Evolutionary conservation across 176 grass and related monocot genomes (phyloP).

Genomic region (Aegilops longissima): DNA sequence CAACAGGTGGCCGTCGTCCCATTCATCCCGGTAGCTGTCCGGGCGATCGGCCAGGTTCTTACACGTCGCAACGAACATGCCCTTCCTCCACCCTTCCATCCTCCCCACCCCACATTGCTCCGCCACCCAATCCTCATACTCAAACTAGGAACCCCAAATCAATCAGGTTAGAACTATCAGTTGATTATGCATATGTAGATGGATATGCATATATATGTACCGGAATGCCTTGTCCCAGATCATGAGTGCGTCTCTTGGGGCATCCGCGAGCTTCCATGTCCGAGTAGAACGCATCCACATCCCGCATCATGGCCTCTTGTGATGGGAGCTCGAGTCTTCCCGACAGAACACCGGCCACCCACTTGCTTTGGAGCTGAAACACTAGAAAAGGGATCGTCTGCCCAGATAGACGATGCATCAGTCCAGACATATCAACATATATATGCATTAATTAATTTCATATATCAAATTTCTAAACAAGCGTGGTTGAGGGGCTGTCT

Average conservation of each 20-base stretch:
- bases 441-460: too few species aligned
- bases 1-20: background rate
- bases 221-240: background rate
- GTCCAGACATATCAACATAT: too few species aligned
- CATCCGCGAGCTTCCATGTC: background rate
- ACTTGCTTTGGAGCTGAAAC: slow-evolving; percentile 1
- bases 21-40: background rate
- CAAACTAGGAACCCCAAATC: background rate
- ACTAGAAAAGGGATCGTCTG: background rate
- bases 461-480: too few species aligned
- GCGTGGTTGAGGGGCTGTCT: too few species aligned
- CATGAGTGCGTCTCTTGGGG: background rate
- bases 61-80: background rate
- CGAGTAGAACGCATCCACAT: background rate
- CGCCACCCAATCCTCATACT: background rate
- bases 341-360: background rate
- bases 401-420: background rate
- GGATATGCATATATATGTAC: too few species aligned
- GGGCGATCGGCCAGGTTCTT: background rate
- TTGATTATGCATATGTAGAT: background rate
- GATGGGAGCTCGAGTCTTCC: background rate
- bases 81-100: background rate
- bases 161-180: background rate
- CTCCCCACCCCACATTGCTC: background rate
- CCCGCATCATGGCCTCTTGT: background rate